Evolutionary conservation across 257 asterid genomes (phyloP), one percentile per base, ranked within the genome.

Genomic region (Plantago major): DNA sequence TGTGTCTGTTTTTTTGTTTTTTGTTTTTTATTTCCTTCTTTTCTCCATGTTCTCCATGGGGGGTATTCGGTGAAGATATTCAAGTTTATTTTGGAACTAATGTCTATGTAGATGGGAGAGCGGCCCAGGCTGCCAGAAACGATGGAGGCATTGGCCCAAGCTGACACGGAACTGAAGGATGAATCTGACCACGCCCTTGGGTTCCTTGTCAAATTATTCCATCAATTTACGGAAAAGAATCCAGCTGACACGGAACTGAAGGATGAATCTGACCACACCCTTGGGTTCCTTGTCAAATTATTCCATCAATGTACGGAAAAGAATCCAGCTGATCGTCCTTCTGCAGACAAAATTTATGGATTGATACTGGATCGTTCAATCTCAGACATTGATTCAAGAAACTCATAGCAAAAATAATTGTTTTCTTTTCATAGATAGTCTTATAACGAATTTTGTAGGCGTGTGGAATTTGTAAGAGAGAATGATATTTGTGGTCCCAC

Each of bases 301-400:
- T n/a, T n/a, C n/a, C n/a, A n/a, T n/a, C n/a, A n/a, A n/a, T n/a
- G n/a, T n/a, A n/a, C n/a, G n/a, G n/a, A n/a, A n/a, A n/a, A n/a
- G n/a, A n/a, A n/a, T n/a, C n/a, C n/a, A n/a, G n/a, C n/a, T n/a
- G n/a, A n/a, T n/a, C n/a, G n/a, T n/a, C n/a, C n/a, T n/a, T n/a
- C n/a, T n/a, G n/a, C n/a, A n/a, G n/a, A n/a, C n/a, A 86, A 75
- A 18, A 80, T 89, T 53, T 73, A 83, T 59, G 58, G 68, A 33
- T 10, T 73, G 65, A 76, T 85, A 72, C 69, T 73, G 61, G 42
- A 71, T 22, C 81, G 62, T 18, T 68, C 75, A 28, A 65, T 77
- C 70, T 49, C 82, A 7, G 42, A 58, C 64, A 42, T 50, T 37
- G 68, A 47, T 42, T 71, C 82, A 48, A 67, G 55, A 66, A 75